Evolutionary conservation across 2,329 filamentous ascomycete genomes (phyloP).

Genomic region (Rhytidhysteron rufulum): DNA sequence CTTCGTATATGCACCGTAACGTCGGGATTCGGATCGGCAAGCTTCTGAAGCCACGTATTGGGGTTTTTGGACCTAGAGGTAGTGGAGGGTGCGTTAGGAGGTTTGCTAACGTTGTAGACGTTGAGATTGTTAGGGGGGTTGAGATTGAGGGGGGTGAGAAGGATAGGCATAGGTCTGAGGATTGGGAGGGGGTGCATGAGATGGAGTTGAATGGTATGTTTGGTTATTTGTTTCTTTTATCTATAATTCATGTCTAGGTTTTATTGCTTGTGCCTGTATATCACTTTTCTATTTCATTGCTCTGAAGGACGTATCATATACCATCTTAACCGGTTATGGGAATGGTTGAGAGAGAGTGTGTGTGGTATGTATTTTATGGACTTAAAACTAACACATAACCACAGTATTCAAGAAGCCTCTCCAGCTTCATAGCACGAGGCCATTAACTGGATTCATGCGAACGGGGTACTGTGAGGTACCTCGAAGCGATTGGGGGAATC

Average conservation of each 20-base stretch:
- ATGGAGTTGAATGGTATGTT: background rate
- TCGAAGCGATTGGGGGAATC: constrained; percentile 54
- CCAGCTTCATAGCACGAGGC: constrained; percentile 53
- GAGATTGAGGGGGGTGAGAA: background rate
- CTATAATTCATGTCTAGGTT: background rate
- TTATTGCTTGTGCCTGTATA: background rate
- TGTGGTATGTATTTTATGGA: too few relatives aligned
- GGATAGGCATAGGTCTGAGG: too few relatives aligned
- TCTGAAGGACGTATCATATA: background rate
- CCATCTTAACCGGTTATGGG: background rate
- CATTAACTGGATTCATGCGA: constrained; percentile 58
- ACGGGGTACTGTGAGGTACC: constrained; percentile 60
- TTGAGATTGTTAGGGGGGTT: background rate
- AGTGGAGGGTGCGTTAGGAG: background rate
- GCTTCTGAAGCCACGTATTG: too few relatives aligned
- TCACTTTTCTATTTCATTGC: background rate
- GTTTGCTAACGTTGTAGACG: background rate
- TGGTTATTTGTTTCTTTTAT: background rate
- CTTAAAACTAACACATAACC: too few relatives aligned
- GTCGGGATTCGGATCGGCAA: too few relatives aligned
- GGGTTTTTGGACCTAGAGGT: too few relatives aligned
- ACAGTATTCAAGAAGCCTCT: constrained; percentile 58
- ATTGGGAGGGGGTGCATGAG: too few relatives aligned
- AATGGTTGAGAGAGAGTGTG: too few relatives aligned
- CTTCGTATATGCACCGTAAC: too few relatives aligned